A percentile compares a stretch with the other conserved stretches of the same genome.
phyloP scores from a whole-genome alignment of 2,329 filamentous ascomycete genomes.

The Colletotrichum kahawae region DNA sequence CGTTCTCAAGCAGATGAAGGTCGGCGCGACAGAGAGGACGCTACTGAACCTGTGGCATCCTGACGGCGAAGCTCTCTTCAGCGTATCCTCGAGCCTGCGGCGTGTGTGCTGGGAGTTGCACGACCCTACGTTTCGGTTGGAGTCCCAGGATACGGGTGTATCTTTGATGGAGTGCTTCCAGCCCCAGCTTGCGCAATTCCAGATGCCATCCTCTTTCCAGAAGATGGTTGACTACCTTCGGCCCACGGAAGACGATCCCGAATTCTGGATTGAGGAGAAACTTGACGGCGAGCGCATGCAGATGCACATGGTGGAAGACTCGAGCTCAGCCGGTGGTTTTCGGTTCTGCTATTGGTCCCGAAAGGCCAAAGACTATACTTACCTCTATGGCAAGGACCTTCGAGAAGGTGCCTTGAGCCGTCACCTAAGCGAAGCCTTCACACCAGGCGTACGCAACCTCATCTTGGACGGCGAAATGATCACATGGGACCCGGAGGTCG shows the following conservation, averaged over 20 bases:
- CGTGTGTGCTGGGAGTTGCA: constrained; percentile 94
- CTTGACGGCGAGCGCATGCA: constrained; percentile 97
- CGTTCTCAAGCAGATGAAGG: constrained; percentile 78
- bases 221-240: constrained; percentile 76
- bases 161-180: constrained; percentile 94
- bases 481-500: constrained; percentile 88
- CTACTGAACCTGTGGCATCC: constrained; percentile 84
- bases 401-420: constrained; percentile 79
- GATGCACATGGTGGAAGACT: constrained; percentile 84
- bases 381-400: constrained; percentile 87
- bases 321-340: constrained; percentile 68
- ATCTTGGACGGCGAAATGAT: constrained; percentile 99
- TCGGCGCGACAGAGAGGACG: constrained; percentile 85
- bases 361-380: constrained; percentile 95
- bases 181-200: constrained; percentile 91
- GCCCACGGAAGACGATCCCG: constrained; percentile 70
- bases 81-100: constrained; percentile 86
- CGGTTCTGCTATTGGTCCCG: constrained; percentile 91
- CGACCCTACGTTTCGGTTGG: constrained; percentile 74
- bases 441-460: constrained; percentile 77
- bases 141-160: constrained; percentile 77
- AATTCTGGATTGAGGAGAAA: constrained; percentile 98
- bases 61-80: constrained; percentile 80
- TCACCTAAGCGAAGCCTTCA: constrained; percentile 79
- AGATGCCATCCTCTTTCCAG: constrained; percentile 78